A percentile compares a stretch with the other conserved stretches of the same genome.
Conservation (phyloP, 2,329 filamentous ascomycete species). For the Torrubiella hemipterigena region DNA sequence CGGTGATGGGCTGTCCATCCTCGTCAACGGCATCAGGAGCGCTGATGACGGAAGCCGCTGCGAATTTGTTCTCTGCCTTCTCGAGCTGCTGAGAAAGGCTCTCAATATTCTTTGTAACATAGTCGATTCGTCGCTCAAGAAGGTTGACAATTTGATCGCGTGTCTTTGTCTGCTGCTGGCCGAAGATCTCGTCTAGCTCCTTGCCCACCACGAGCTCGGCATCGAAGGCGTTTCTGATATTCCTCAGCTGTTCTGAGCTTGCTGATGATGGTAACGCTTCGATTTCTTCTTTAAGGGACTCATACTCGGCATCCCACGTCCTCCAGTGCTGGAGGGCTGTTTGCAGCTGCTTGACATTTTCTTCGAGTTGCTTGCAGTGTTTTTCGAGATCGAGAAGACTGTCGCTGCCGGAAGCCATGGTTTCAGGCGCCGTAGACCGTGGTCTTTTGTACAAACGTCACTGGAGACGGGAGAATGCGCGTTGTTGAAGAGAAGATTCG, state of each 20-base stretch:
- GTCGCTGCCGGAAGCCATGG: conserved; percentile 30
- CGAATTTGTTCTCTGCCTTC: conserved; percentile 56
- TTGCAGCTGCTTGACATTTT: conserved; percentile 56
- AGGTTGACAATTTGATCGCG: conserved; percentile 44
- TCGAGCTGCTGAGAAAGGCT: conserved; percentile 64
- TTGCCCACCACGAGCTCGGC: conserved; percentile 50
- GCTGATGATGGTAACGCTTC: conserved; percentile 37
- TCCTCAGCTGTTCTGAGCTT: conserved; percentile 36
- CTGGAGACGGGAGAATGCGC: too few relatives aligned
- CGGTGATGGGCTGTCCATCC: conserved; percentile 66
- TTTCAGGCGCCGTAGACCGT: not conserved
- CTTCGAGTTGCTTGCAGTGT: conserved; percentile 64
- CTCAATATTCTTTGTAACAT: conserved; percentile 71
- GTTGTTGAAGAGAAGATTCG: too few relatives aligned
- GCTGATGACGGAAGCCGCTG: conserved; percentile 46
- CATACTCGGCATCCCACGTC: conserved; percentile 84
- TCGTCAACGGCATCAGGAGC: conserved; percentile 53
- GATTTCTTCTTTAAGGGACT: conserved; percentile 76
- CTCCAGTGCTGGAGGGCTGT: conserved; percentile 79
- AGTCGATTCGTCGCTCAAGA: conserved; percentile 66
- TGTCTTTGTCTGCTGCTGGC: conserved; percentile 15
- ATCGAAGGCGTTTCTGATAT: conserved; percentile 45
- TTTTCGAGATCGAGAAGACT: conserved; percentile 59
- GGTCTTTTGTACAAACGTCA: too few relatives aligned
- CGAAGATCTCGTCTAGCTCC: conserved; percentile 37